Evolutionary conservation across 805 yeast species (phyloP).

Genomic region (Hyphopichia homilentoma): DNA sequence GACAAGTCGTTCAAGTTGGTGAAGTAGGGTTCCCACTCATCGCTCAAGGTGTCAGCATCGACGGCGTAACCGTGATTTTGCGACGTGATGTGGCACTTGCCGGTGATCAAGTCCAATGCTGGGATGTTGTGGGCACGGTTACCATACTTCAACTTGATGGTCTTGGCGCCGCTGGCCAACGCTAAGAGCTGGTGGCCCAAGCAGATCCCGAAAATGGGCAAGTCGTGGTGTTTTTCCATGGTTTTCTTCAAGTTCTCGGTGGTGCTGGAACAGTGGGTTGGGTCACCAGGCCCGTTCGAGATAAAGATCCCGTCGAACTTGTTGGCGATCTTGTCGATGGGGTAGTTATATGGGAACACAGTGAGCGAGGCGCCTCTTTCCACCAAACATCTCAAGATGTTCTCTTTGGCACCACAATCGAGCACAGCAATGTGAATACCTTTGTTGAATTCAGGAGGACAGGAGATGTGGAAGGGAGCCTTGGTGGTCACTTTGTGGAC

Average conservation of each 20-base stretch:
- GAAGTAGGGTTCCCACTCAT: slow-evolving; percentile 79
- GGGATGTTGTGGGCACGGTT: slow-evolving; percentile 99
- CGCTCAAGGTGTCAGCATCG: slow-evolving; percentile 69
- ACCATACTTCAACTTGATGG: slow-evolving; percentile 92
- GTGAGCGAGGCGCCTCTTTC: slow-evolving; percentile 95
- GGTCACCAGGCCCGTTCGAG: slow-evolving; percentile 98
- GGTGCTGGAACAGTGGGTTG: slow-evolving; percentile 82
- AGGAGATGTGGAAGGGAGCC: slow-evolving; percentile 85
- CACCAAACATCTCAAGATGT: slow-evolving; percentile 89
- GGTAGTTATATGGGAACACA: slow-evolving; percentile 94
- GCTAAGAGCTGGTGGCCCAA: slow-evolving; percentile 96
- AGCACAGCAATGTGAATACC: slow-evolving; percentile 81
- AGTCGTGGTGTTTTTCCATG: slow-evolving; percentile 56
- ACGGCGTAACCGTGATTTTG: slow-evolving; percentile 99
- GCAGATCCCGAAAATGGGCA: slow-evolving; percentile 97
- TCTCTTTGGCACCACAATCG: slow-evolving; percentile 98
- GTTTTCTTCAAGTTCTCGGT: slow-evolving; percentile 69
- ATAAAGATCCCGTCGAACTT: slow-evolving; percentile 93
- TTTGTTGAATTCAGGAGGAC: slow-evolving; percentile 51
- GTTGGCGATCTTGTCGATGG: slow-evolving; percentile 84
- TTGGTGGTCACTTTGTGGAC: slow-evolving; percentile 94
- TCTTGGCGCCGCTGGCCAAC: slow-evolving; percentile 90
- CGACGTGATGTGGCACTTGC: slow-evolving; percentile 95
- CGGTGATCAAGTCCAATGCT: slow-evolving; percentile 82
- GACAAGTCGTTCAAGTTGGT: slow-evolving; percentile 92